A percentile compares a stretch with the other conserved stretches of the same genome.
Evolutionary conservation across 495 filamentous ascomycete species (phyloP).

Genomic region (Penicillium odoratum): DNA sequence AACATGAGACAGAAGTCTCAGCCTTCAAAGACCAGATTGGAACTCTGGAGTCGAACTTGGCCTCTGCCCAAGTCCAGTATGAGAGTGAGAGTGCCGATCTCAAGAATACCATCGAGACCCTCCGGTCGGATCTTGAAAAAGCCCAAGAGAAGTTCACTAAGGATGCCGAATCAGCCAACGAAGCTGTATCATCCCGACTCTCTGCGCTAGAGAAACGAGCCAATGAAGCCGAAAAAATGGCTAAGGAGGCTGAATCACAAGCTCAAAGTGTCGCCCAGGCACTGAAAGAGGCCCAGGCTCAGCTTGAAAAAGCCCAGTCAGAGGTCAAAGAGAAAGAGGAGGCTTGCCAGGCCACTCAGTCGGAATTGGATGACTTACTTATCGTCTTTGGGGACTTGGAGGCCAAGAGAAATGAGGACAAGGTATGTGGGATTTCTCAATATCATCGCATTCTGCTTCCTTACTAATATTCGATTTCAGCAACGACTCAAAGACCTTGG

Average conservation of each 20-base stretch:
- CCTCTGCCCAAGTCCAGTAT: slow-evolving; percentile 53
- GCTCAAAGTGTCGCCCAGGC: slow-evolving; percentile 23
- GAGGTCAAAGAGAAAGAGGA: slow-evolving; percentile 58
- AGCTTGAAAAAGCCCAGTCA: slow-evolving; percentile 28
- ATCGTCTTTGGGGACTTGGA: slow-evolving; percentile 90
- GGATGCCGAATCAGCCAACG: slow-evolving; percentile 58
- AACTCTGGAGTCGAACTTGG: slow-evolving; percentile 56
- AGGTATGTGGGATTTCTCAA: slow-evolving; percentile 53
- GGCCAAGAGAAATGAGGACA: slow-evolving; percentile 76
- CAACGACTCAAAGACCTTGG: slow-evolving; percentile 73
- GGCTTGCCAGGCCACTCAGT: slow-evolving; percentile 62
- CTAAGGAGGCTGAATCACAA: slow-evolving; percentile 50
- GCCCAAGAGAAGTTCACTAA: slow-evolving; percentile 48
- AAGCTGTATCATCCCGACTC: slow-evolving; percentile 52
- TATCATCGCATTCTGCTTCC: neutral
- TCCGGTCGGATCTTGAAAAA: slow-evolving; percentile 61
- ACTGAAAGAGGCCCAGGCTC: slow-evolving; percentile 22
- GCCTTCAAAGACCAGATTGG: slow-evolving; percentile 55
- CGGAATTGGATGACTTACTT: slow-evolving; percentile 79
- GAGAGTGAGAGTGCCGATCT: slow-evolving; percentile 61
- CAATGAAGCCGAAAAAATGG: slow-evolving; percentile 42
- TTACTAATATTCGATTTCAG: slow-evolving; percentile 30
- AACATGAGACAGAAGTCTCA: slow-evolving; percentile 58
- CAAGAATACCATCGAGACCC: slow-evolving; percentile 51
- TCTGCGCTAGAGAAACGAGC: slow-evolving; percentile 48